Evolutionary conservation across 306 rosid species (phyloP), one percentile per base, ranked within the genome.

Genomic region (Quercus alba): DNA sequence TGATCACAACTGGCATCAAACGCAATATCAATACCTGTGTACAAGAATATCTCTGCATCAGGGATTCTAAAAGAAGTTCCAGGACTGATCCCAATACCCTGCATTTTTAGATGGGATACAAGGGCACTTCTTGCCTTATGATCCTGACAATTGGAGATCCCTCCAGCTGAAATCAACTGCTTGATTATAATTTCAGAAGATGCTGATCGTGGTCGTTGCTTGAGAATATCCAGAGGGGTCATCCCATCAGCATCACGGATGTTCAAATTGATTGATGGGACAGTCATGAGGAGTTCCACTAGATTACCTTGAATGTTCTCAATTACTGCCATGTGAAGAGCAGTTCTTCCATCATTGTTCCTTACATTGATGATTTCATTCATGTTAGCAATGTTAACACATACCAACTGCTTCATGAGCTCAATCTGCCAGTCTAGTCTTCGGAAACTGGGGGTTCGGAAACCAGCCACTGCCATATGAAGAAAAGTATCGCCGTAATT

Each of bases 11-110:
- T 85, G 49, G 76, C 82, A 78, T 87, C 89, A 66, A 89, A 85
- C 67, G 76, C 87, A 82, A 87, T 92, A 67, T 92, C 97, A 28
- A 85, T 81, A 21, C 91, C 94, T 0, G 97, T 90, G 88, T 91
- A 91, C 78, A 91, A 70, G 89, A 94, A 91, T 72, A 93, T 92
- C 90, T 94, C 99, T 21, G 92, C 91, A 83, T 94, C 99, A 21
- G 97, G 94, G 58, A 94, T 90, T 87, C 95, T 83, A 75, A 94
- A 94, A 23, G 93, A 93, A 66, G 95, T 93, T 26, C 99, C 99
- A 12, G 97, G 97, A 84, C 94, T 93, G 10, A 78, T 78, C 25
- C 91, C 91, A 80, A 86, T 88, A 23, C 89, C 92, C 70, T 87
- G 96, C 70, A 77, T 83, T 81, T 79, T 95, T 82, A 93, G 77